phyloP scores from a whole-genome alignment of 2,329 filamentous ascomycete species.

The Hypoxylon sp. region DNA sequence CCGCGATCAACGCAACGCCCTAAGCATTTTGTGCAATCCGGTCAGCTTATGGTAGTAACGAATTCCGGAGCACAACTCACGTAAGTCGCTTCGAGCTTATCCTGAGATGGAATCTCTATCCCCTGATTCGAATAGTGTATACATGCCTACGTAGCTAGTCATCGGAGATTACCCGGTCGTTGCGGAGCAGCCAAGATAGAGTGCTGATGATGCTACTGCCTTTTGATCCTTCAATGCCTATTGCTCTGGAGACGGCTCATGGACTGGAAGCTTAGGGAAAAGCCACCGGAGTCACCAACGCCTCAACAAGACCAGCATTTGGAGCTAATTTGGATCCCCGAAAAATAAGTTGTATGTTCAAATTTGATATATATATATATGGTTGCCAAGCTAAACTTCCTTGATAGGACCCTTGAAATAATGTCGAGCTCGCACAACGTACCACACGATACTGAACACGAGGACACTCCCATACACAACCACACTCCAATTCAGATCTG shows the following conservation, averaged over 20 bases:
- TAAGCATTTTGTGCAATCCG: slow-evolving; percentile 19
- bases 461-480: slow-evolving; percentile 61
- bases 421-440: slow-evolving; percentile 59
- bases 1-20: slow-evolving; percentile 16
- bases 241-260: background rate
- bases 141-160: background rate
- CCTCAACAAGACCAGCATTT: background rate
- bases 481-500: slow-evolving; percentile 64
- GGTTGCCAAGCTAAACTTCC: slow-evolving; percentile 35
- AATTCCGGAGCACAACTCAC: slow-evolving; percentile 3
- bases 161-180: background rate
- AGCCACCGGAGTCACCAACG: background rate
- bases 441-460: slow-evolving; percentile 64
- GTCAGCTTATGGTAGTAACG: slow-evolving; percentile 21
- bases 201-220: slow-evolving; percentile 1
- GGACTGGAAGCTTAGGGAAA: background rate
- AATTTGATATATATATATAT: slow-evolving; percentile 11
- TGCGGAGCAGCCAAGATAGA: slow-evolving; percentile 3
- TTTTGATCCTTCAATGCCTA: background rate
- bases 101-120: background rate
- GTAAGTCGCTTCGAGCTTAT: slow-evolving; percentile 2
- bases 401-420: slow-evolving; percentile 63
- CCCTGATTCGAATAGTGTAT: background rate
- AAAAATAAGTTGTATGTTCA: slow-evolving; percentile 6
- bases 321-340: background rate